Evolutionary conservation across 805 yeast genomes (phyloP).

Genomic region (Schizosaccharomyces lindneri): DNA sequence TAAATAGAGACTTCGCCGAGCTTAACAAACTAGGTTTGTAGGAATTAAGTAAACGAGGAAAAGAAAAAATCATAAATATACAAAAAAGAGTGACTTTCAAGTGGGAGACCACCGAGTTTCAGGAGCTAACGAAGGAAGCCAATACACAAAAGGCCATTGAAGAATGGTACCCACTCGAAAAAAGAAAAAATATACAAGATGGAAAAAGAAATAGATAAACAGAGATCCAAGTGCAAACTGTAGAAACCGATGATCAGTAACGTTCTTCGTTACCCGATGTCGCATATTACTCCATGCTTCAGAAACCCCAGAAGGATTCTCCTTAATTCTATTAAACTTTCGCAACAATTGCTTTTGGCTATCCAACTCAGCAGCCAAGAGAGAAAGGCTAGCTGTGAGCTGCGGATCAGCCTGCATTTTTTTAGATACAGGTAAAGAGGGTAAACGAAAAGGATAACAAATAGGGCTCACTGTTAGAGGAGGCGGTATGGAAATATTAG

Average conservation of each 20-base stretch:
- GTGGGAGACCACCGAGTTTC: neutral
- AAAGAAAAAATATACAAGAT: neutral
- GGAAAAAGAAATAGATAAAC: neutral
- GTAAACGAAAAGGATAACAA: neutral
- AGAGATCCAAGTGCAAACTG: neutral
- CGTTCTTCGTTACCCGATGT: too few species aligned
- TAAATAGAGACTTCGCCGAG: too few species aligned
- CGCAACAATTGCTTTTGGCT: neutral
- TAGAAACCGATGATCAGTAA: neutral
- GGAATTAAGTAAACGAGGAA: too few species aligned
- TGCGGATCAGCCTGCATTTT: neutral
- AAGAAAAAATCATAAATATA: too few species aligned
- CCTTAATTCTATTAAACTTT: neutral
- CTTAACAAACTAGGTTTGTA: too few species aligned
- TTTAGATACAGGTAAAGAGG: neutral
- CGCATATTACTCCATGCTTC: neutral
- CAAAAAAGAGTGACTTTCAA: neutral
- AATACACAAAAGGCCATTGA: conserved; percentile 2
- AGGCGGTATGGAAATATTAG: neutral
- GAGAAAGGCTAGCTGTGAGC: neutral
- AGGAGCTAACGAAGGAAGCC: neutral
- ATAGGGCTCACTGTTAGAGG: neutral
- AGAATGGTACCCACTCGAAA: neutral
- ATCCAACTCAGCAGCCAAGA: neutral
- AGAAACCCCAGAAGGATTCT: neutral